These are phyloP conservation scores for Rubia balearica DNA, from an alignment of 305 asterid species.

Conservation along the genomic window DNA sequence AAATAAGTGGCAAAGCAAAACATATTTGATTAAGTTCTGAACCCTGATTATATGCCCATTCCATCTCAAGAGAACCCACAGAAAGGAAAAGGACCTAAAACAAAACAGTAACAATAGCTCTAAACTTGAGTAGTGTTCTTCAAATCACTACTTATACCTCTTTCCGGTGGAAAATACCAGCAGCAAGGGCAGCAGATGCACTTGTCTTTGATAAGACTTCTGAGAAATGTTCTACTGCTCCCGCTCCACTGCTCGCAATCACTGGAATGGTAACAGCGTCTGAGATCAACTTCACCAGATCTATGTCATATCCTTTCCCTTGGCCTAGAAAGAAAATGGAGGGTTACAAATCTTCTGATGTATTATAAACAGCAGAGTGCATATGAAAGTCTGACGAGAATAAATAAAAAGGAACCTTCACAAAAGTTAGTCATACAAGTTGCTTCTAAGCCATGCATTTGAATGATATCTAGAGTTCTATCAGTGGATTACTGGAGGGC, in stretches of 20 bases:
- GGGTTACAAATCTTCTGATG: background rate
- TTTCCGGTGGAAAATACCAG: slow-evolving; percentile 90
- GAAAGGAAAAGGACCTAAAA: background rate
- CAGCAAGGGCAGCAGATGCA: slow-evolving; percentile 99
- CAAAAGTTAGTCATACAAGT: background rate
- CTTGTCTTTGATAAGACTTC: slow-evolving; percentile 79
- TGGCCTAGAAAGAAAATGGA: slow-evolving; percentile 48
- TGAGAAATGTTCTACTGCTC: slow-evolving; percentile 67
- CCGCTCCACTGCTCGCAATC: slow-evolving; percentile 96
- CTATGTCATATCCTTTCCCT: slow-evolving; percentile 82
- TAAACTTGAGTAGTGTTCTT: background rate
- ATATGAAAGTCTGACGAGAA: background rate
- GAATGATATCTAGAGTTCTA: background rate
- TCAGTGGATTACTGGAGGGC: background rate
- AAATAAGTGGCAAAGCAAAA: background rate
- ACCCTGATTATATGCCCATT: background rate
- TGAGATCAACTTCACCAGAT: slow-evolving; percentile 69
- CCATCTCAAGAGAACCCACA: background rate
- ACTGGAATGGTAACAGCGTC: slow-evolving; percentile 90
- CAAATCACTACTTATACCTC: slow-evolving; percentile 46
- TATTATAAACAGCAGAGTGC: background rate
- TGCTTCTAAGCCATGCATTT: background rate
- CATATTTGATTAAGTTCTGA: background rate
- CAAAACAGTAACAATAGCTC: background rate
- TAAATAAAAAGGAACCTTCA: background rate